Evolutionary conservation across 129 eudicot species (phyloP).

Genomic region (Rutidosis leptorrhynchoides): DNA sequence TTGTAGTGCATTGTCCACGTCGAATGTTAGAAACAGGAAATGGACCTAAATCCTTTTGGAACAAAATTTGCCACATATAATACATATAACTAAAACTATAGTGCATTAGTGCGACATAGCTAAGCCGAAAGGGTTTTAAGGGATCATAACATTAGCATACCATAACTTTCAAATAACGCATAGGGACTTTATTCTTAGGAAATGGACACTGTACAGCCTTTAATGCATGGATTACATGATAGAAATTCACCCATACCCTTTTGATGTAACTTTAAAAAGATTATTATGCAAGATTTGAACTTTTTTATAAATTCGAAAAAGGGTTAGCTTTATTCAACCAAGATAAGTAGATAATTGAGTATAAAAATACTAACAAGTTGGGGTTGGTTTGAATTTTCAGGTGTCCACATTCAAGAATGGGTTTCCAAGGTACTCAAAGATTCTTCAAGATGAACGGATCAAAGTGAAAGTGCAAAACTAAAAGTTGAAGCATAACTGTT

Average conservation of each 20-base stretch:
- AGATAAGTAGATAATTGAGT: neutral
- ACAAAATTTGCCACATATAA: neutral
- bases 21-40: neutral
- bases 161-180: slow-evolving; percentile 16
- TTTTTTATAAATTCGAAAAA: slow-evolving; percentile 14
- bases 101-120: slow-evolving; percentile 4
- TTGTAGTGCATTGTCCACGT: neutral
- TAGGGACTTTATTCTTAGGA: slow-evolving; percentile 10
- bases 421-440: slow-evolving; percentile 68
- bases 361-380: slow-evolving; percentile 7
- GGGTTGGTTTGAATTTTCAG: slow-evolving; percentile 31
- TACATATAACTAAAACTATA: neutral
- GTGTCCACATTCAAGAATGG: slow-evolving; percentile 78
- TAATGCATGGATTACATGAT: slow-evolving; percentile 7
- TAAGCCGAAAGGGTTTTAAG: slow-evolving; percentile 13
- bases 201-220: slow-evolving; percentile 8
- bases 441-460: slow-evolving; percentile 61
- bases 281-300: slow-evolving; percentile 29
- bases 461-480: slow-evolving; percentile 49
- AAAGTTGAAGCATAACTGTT: slow-evolving; percentile 25
- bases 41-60: neutral
- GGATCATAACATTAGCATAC: neutral
- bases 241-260: slow-evolving; percentile 5
- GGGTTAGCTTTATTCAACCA: slow-evolving; percentile 18
- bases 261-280: slow-evolving; percentile 22